These are phyloP conservation scores for Phytopythium aichiense DNA, from an alignment of 352 stramenopile species.

Conservation along the genomic window DNA sequence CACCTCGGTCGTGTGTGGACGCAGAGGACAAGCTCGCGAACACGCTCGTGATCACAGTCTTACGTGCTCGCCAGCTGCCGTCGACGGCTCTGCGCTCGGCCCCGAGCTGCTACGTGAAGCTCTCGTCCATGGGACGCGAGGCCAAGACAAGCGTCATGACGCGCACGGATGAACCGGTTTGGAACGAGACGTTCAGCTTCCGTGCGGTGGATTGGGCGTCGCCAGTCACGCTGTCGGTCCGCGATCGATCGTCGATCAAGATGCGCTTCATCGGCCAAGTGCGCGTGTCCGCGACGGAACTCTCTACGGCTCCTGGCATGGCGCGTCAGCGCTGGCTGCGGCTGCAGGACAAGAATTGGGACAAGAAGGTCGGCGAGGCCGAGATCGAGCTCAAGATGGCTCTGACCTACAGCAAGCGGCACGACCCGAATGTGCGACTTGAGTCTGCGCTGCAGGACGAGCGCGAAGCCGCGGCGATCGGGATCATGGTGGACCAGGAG, in stretches of 20 bases:
- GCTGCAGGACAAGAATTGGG: slow-evolving; percentile 44
- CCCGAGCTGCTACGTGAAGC: slow-evolving; percentile 71
- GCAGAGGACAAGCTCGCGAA: slow-evolving; percentile 61
- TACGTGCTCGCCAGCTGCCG: slow-evolving; percentile 55
- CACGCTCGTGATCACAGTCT: slow-evolving; percentile 64
- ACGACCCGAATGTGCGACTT: slow-evolving; percentile 37
- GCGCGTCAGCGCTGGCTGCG: slow-evolving; percentile 51
- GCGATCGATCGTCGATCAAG: slow-evolving; percentile 68
- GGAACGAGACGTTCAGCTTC: slow-evolving; percentile 79
- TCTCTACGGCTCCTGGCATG: slow-evolving; percentile 57
- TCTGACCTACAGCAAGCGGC: slow-evolving; percentile 57
- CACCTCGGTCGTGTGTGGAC: neutral
- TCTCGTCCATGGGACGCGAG: slow-evolving; percentile 55
- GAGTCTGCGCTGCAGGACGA: slow-evolving; percentile 14
- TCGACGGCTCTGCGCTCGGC: slow-evolving; percentile 45
- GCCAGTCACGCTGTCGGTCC: slow-evolving; percentile 57
- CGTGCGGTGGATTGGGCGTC: slow-evolving; percentile 63
- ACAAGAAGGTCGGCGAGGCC: slow-evolving; percentile 26
- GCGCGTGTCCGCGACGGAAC: slow-evolving; percentile 46
- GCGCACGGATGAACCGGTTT: slow-evolving; percentile 57
- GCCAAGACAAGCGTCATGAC: slow-evolving; percentile 69
- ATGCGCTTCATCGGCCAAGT: slow-evolving; percentile 70
- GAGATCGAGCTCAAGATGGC: slow-evolving; percentile 71
- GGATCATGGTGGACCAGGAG: slow-evolving; percentile 56
- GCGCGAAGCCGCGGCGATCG: slow-evolving; percentile 14